phyloP scores from a whole-genome alignment of 371 early-diverging fungal genomes.

The Phascolomyces articulosus region DNA sequence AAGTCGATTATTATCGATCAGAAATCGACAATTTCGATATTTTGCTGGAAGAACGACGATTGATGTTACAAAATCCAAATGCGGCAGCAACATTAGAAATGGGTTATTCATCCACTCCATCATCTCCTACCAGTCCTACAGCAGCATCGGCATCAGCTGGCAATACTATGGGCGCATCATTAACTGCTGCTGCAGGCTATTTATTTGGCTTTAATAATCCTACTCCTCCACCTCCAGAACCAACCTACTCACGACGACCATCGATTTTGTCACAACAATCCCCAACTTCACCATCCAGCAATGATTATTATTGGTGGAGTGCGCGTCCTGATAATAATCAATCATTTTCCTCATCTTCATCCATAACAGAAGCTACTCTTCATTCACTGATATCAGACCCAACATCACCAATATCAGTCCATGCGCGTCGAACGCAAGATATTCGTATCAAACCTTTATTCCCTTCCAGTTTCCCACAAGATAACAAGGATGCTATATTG shows the following conservation, averaged over 20 bases:
- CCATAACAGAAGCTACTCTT: background rate
- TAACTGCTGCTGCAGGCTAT: conserved; percentile 12
- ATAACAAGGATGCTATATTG: conserved; percentile 29
- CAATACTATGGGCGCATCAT: background rate
- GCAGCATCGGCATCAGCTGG: no score
- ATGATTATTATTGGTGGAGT: conserved; percentile 13
- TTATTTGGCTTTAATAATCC: conserved; percentile 5
- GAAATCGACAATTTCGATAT: conserved; percentile 54
- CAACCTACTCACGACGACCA: background rate
- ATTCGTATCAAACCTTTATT: conserved; percentile 56
- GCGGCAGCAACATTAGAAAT: conserved; percentile 8
- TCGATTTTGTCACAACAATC: conserved; percentile 1
- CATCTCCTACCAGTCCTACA: conserved; percentile 3
- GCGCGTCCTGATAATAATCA: background rate
- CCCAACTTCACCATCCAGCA: background rate
- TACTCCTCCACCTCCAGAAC: background rate
- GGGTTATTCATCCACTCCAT: background rate
- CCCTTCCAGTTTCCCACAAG: conserved; percentile 49
- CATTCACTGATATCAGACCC: conserved; percentile 7
- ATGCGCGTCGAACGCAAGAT: conserved; percentile 35
- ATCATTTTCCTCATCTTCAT: background rate
- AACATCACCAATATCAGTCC: conserved; percentile 21
- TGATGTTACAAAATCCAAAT: conserved; percentile 4
- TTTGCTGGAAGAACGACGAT: conserved; percentile 48
- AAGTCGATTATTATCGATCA: conserved; percentile 59